Conservation (phyloP, 106 monocot species). For the Phalaenopsis equestris region DNA sequence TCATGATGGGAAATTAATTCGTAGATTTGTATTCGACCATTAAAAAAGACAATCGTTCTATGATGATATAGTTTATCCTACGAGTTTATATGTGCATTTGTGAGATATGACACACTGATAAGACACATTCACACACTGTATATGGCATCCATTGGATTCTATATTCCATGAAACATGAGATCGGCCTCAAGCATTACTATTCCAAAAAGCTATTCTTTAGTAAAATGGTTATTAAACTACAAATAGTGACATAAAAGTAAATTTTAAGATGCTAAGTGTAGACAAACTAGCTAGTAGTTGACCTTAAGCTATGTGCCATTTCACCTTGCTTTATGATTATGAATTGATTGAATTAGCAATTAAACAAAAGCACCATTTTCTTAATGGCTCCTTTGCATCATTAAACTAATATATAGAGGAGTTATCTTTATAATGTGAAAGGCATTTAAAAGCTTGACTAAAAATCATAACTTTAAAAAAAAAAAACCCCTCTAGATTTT, state of each 20-base stretch:
- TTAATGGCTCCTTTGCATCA: not conserved
- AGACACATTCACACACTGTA: no score
- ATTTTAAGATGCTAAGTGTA: not conserved
- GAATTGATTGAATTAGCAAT: not conserved
- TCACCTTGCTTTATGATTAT: not conserved
- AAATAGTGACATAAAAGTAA: not conserved
- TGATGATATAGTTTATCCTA: no score
- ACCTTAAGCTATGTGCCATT: not conserved
- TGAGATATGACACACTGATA: no score
- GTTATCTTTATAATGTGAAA: slow-evolving; percentile 4
- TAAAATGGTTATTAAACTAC: not conserved
- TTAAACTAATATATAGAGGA: not conserved
- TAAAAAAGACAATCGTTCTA: no score
- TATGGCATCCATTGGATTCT: no score
- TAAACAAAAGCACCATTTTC: not conserved
- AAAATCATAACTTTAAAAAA: slow-evolving; percentile 7
- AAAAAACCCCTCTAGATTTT: not conserved
- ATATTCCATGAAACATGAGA: no score
- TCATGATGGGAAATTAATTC: no score
- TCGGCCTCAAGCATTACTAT: no score
- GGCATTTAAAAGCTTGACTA: slow-evolving; percentile 12
- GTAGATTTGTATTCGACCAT: no score
- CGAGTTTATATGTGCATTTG: no score
- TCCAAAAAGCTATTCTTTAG: not conserved
- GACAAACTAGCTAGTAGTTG: not conserved